Percentiles rank a stretch among this genome's conserved stretches.
These are phyloP conservation scores for Beta lomatogona DNA, from an alignment of 179 eudicot species.

Conservation along the genomic window DNA sequence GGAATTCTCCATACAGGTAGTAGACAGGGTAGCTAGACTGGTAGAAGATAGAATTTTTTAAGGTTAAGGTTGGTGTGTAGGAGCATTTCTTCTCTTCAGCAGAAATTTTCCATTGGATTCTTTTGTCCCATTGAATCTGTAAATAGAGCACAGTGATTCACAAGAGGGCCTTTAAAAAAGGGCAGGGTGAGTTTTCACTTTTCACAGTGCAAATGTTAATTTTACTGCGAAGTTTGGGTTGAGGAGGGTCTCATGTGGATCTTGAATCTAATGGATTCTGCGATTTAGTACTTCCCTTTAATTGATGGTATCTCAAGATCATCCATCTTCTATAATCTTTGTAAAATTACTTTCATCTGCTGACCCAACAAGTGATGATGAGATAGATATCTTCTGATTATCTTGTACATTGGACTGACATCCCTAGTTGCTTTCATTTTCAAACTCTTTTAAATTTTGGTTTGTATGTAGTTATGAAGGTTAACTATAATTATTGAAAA, in stretches of 20 bases:
- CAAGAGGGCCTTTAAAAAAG: constrained; percentile 25
- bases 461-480: no score
- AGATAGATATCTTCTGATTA: constrained; percentile 23
- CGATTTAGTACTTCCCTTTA: constrained; percentile 21
- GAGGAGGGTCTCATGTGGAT: constrained; percentile 25
- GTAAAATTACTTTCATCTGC: constrained; percentile 27
- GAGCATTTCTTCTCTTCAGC: constrained; percentile 23
- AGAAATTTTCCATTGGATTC: constrained; percentile 50
- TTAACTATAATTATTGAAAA: no score
- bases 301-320: constrained; percentile 21
- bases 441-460: background rate
- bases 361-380: constrained; percentile 23
- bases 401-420: background rate
- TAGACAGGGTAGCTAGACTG: constrained; percentile 47
- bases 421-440: background rate
- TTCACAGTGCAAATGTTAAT: constrained; percentile 20
- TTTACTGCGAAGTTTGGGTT: background rate
- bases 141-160: constrained; percentile 62
- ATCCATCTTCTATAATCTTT: constrained; percentile 21
- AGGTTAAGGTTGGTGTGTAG: constrained; percentile 37
- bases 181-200: constrained; percentile 23
- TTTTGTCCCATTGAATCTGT: constrained; percentile 48
- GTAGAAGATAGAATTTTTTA: constrained; percentile 46
- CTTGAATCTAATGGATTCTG: constrained; percentile 39
- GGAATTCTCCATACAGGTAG: constrained; percentile 29